Evolutionary conservation across 2,329 filamentous ascomycete genomes (phyloP), one percentile per base, ranked within the genome.

Genomic region (Emydomyces testavorans): DNA sequence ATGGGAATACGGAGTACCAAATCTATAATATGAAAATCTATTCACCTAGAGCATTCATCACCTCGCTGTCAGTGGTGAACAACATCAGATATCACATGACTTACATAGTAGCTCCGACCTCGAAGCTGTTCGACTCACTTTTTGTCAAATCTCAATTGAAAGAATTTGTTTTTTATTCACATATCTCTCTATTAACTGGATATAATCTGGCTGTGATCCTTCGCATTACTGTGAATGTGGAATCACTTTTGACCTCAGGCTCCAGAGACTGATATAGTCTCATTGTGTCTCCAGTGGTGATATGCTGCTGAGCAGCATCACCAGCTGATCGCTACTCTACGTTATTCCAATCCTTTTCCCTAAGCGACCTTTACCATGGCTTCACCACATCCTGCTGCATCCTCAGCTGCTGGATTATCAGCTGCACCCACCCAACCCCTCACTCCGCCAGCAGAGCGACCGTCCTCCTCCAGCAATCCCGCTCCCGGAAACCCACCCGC

Each of bases 401-500:
- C 43, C 18, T 53, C 59, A 32, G 58, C 52, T 18, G 35, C 18
- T 13, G 35, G 18, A 23, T 13, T 35, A 35, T 35, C 59, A 32
- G 58, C 52, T 18, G 58, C 59, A 35, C 55, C 61, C 20, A 60
- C 60, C 4, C 66, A 67, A 53, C 66, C 68, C 36, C 58, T 67
- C 50, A 70, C 69, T 4, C 68, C 69, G 31, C 68, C 69, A 4
- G 66, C 67, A 38, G 68, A 71, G 56, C 59, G 55, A 32, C 56
- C 58, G 35, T 53, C 58, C 50, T 50, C 59, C 26, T 24, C 43
- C 35, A 54, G 58, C 37, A 58, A 55, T 37, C 52, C 53, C 38
- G 35, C 49, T 50, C 50, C 50, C 39, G 36, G 53, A 37, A 55
- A 54, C 49, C 44, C 52, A 41, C 34, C 55, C 16, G 48, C 49